Evolutionary conservation across 2,329 filamentous ascomycete genomes (phyloP), one percentile per base, ranked within the genome.

Genomic region (Xenoacremonium recifei): DNA sequence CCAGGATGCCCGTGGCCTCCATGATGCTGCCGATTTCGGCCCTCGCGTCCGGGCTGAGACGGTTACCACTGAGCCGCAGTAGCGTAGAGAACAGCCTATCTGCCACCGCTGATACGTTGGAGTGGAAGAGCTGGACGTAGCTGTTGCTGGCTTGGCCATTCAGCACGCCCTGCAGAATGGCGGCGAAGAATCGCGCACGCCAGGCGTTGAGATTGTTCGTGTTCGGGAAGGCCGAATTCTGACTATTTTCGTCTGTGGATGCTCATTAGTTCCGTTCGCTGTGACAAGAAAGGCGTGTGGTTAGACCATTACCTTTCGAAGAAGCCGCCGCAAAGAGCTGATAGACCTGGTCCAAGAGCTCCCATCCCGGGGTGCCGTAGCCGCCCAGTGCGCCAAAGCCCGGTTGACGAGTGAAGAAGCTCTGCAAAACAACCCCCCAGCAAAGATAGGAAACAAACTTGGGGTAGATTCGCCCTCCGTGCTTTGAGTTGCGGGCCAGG

Each of bases 391-490:
- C 47, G 4, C 47, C 47, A 15, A 49, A 47, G 4, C 47, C 47
- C 1, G 40, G 33, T 23, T 39, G 36, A 13, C 38, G 44, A 7
- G 29, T 20, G 19, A 39, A 47, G 38, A 49, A 45, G 6, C 44
- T 44, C 3, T 30, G 40, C 21, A 38, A 3, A 10, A 49, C 27
- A 16, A 17, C 29, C 9, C 36, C 38, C 47, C 47, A 49, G 36
- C 44, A 49, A 4, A 49, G 11, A 11, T 39, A 37, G 3, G 40
- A 38, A 5, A 47, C 35, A 25, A 47, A 47, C 29, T 42, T 44
- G 19, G 47, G 44, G 44, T 44, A 49, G 20, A 37, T 44, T 9
- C 44, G 35, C 17, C 41, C 40, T 9, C 44, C 47, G 4, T 47
- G 47, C 4, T 41, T 38, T 5, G 47, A 31, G 13, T 34, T 47